phyloP scores from a whole-genome alignment of 2,329 filamentous ascomycete genomes.

The Talaromyces islandicus region DNA sequence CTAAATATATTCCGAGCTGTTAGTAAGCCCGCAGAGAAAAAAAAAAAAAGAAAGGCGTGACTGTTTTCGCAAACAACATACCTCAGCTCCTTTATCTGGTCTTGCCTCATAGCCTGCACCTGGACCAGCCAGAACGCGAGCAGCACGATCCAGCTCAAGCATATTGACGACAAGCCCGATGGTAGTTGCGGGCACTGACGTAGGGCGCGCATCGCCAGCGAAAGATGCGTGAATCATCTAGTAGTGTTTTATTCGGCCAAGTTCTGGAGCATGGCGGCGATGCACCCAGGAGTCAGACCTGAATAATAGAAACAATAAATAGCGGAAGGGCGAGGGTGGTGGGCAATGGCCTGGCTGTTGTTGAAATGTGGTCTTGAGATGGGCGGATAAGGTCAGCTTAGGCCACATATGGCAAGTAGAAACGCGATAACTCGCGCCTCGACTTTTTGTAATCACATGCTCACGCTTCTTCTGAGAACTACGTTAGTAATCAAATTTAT shows the following conservation, averaged over 20 bases:
- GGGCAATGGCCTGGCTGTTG: not conserved
- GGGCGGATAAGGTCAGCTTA: not conserved
- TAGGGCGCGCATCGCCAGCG: constrained; percentile 36
- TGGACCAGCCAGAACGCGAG: constrained; percentile 29
- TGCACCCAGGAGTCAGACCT: not conserved
- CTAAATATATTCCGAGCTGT: not conserved
- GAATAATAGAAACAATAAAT: not conserved
- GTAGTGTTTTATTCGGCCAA: not conserved
- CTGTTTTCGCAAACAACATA: not conserved
- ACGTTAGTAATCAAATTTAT: not conserved
- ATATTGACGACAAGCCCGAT: constrained; percentile 23
- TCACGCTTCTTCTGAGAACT: not conserved
- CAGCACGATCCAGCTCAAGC: constrained; percentile 24
- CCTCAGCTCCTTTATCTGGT: constrained; percentile 9
- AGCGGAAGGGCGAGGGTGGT: not conserved
- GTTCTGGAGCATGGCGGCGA: not conserved
- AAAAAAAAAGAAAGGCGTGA: too few species aligned
- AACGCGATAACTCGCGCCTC: not conserved
- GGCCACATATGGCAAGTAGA: not conserved
- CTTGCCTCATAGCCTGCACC: constrained; percentile 7
- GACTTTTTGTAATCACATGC: not conserved
- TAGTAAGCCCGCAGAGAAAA: not conserved
- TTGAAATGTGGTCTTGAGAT: not conserved
- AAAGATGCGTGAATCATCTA: constrained; percentile 10
- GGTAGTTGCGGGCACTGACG: constrained; percentile 33